phyloP scores from a whole-genome alignment of 75 land plant genomes.

The Ceratopteris richardii region DNA sequence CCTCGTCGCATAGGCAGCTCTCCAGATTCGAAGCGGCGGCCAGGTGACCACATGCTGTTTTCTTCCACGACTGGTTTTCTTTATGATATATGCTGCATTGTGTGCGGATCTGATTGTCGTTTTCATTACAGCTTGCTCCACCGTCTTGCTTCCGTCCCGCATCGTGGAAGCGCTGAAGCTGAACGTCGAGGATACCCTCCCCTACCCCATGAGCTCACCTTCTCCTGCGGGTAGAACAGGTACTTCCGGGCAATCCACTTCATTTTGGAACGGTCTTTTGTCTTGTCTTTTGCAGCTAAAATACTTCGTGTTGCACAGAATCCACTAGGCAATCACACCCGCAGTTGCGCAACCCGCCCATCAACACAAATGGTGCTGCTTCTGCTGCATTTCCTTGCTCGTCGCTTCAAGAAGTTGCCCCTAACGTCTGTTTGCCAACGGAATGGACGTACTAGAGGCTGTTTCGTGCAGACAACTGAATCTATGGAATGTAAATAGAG shows the following conservation, averaged over 20 bases:
- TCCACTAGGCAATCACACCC: background rate
- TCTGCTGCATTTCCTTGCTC: background rate
- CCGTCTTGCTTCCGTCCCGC: constrained; percentile 34
- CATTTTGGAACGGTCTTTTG: too few species aligned
- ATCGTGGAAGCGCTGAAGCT: constrained; percentile 42
- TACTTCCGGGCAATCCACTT: background rate
- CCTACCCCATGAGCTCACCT: too few species aligned
- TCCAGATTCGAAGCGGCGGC: constrained; percentile 37
- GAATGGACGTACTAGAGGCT: too few species aligned
- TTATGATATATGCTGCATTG: background rate
- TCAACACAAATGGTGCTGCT: background rate
- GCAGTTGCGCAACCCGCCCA: too few species aligned
- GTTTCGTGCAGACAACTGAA: too few species aligned
- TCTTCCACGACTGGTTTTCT: background rate
- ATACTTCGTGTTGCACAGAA: too few species aligned
- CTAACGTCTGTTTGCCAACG: too few species aligned
- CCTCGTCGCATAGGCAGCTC: constrained; percentile 37
- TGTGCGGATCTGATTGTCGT: background rate
- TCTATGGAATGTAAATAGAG: too few species aligned
- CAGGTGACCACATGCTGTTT: constrained; percentile 13
- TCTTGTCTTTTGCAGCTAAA: too few species aligned
- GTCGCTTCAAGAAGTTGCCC: background rate
- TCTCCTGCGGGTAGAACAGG: too few species aligned
- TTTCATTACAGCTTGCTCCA: constrained; percentile 23
- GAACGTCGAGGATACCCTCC: constrained; percentile 27